A percentile compares a stretch with the other conserved stretches of the same genome.
Evolutionary conservation across 179 eudicot species (phyloP).

Genomic region (Corrigiola litoralis): DNA sequence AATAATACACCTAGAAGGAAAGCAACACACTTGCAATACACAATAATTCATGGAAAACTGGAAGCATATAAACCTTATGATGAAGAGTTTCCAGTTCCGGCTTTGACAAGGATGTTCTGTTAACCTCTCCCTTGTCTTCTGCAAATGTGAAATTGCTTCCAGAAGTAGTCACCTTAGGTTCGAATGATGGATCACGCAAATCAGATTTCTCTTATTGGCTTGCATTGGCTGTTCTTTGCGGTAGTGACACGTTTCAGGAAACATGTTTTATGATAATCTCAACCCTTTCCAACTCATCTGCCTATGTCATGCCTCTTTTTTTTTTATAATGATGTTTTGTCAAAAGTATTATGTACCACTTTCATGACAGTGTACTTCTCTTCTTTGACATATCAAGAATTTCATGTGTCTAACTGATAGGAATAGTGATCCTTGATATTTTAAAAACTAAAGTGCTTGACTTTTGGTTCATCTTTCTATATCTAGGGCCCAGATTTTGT

Average conservation of each 20-base stretch:
- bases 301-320: neutral
- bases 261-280: neutral
- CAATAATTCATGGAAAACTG: too few species aligned
- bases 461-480: constrained; percentile 3
- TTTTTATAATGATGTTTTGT: neutral
- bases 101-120: too few species aligned
- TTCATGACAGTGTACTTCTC: neutral
- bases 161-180: neutral
- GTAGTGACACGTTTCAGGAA: neutral
- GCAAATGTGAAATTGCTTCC: neutral
- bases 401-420: too few species aligned
- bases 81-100: too few species aligned
- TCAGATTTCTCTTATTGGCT: neutral
- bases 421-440: neutral
- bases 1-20: too few species aligned
- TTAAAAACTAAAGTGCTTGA: neutral
- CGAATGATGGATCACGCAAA: neutral
- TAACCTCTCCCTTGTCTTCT: neutral
- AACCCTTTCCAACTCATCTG: neutral
- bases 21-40: too few species aligned
- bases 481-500: constrained; percentile 84
- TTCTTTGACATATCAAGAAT: constrained; percentile 5
- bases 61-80: too few species aligned
- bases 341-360: neutral
- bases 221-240: neutral